Conservation (phyloP, 1,284 basidiomycete genomes). For the Schizophyllum amplum region DNA sequence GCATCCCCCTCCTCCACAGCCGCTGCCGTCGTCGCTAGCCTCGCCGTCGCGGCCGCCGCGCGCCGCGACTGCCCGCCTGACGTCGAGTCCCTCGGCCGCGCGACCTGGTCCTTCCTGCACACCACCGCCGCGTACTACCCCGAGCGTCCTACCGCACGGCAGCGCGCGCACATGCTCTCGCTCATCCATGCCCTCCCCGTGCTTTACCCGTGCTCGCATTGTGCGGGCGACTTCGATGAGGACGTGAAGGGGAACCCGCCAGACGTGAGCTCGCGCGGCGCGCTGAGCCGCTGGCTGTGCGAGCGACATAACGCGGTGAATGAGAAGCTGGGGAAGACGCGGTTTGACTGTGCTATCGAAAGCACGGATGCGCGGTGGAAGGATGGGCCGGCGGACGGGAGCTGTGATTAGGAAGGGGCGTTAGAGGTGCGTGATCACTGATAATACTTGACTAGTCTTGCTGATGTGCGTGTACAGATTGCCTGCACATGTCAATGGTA, state of each 20-base stretch:
- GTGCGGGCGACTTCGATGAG: conserved; percentile 53
- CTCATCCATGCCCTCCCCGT: conserved; percentile 71
- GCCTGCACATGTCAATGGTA: too few relatives aligned
- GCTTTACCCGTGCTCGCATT: conserved; percentile 83
- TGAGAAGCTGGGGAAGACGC: conserved; percentile 71
- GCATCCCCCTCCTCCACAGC: conserved; percentile 21
- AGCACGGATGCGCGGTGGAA: conserved; percentile 84
- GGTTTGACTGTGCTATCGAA: conserved; percentile 61
- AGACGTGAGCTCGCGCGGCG: conserved; percentile 33
- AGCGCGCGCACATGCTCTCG: conserved; percentile 75
- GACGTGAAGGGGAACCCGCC: conserved; percentile 7
- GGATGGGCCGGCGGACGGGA: conserved; percentile 81
- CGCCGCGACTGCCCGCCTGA: conserved; percentile 73
- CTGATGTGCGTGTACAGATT: too few relatives aligned
- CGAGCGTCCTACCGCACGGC: conserved; percentile 57
- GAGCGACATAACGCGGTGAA: conserved; percentile 91
- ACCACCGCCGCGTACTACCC: conserved; percentile 92
- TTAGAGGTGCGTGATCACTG: background rate
- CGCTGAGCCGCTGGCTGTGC: conserved; percentile 82
- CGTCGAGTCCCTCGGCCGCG: conserved; percentile 76
- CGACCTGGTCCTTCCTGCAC: conserved; percentile 95
- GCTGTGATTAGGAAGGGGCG: conserved; percentile 62
- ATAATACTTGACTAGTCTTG: background rate
- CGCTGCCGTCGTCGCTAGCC: conserved; percentile 31
- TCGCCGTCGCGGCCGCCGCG: conserved; percentile 22